Conservation (phyloP, 257 asterid genomes). For the Nicotiana tabacum region DNA sequence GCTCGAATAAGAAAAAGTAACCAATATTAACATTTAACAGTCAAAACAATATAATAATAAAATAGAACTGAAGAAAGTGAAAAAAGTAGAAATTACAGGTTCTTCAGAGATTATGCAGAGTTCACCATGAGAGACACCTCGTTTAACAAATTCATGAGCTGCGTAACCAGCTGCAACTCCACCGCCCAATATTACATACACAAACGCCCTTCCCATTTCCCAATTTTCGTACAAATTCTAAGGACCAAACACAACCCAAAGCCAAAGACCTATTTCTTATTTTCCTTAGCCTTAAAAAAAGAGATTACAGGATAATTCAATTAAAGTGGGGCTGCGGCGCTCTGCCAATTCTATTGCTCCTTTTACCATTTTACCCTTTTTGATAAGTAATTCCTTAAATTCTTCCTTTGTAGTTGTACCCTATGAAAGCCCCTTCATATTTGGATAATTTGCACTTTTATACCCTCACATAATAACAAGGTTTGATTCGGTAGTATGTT, state of each 20-base stretch:
- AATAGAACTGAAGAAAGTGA: background rate
- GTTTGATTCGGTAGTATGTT: too few species aligned
- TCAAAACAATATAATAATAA: background rate
- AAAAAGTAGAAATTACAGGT: conserved; percentile 35
- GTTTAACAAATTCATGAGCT: conserved; percentile 75
- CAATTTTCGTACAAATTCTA: background rate
- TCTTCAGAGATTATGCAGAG: conserved; percentile 96
- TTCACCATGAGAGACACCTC: conserved; percentile 73
- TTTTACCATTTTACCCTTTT: background rate
- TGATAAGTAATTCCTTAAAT: background rate
- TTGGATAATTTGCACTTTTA: too few species aligned
- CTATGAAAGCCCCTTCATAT: too few species aligned
- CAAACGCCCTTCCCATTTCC: conserved; percentile 89
- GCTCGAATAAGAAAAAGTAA: background rate
- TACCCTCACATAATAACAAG: too few species aligned
- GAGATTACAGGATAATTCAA: background rate
- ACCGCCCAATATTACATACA: conserved; percentile 88
- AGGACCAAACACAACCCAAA: background rate
- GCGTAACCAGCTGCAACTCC: conserved; percentile 97
- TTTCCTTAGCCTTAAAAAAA: background rate
- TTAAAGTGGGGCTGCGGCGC: background rate
- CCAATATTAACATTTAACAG: background rate
- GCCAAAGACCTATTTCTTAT: too few species aligned
- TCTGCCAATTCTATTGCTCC: too few species aligned
- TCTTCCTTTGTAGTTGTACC: too few species aligned